Base-by-base conservation (phyloP, 768 basidiomycete genomes). In the Phylloporus rhodoxanthus region DNA sequence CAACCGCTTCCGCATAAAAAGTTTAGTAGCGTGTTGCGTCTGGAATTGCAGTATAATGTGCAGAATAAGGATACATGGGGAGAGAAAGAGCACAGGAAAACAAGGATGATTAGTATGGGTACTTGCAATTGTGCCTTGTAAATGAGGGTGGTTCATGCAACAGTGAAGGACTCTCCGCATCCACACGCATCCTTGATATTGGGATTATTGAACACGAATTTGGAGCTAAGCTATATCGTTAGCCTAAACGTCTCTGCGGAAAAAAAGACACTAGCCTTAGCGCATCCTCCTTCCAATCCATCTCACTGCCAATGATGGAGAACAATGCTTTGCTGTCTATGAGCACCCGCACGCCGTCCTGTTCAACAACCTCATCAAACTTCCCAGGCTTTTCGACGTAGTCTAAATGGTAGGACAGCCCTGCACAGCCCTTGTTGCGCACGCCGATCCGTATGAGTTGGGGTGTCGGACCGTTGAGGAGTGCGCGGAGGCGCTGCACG, bases 281-380 rank as follows among this genome's bases (percentile, higher is more conserved):
- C 28, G 82, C 69, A 66, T 95, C 92, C 72, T 98, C 96, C 52
- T 82, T 78, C 96, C 96, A 99, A 64, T 95, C 92, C 96, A 99
- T 99, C 76, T 90, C 89, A 68, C 91, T 95, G 43, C 96, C 96
- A 53, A 99, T 96, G 58, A 99, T 96, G 51, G 89, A 92, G 66
- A 99, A 98, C 55, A 99, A 70, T 21, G 96, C 96, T 68, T 94
- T 97, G 64, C 85, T 87, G 72, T 99, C 96, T 65, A 98, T 92
- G 54, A 98, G 73, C 39, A 99, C 95, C 56, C 76, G 80, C 21
- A 96, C 91, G 2, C 88, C 95, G 56, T 97, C 93, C 70, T 98
- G 96, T 66, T 91, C 84, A 19, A 98, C 93, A 15, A 97, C 80
- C 64, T 98, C 96, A 71, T 99, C 96, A 59, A 98, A 97, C 68